Conservation (phyloP, 768 basidiomycete species). For the Clathrus columnatus region DNA sequence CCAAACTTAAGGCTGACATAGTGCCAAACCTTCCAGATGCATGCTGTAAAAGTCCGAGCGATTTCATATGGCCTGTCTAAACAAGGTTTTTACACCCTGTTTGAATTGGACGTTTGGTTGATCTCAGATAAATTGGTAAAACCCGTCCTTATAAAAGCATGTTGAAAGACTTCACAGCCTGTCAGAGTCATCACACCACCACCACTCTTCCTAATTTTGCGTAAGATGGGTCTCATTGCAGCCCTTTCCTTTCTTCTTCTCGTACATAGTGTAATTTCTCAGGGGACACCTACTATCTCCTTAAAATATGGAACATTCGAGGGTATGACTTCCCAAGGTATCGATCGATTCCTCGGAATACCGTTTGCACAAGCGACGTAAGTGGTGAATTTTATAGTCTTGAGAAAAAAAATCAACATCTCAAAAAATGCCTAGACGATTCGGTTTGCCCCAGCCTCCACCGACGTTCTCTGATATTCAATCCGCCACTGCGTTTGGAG, state of each 20-base stretch:
- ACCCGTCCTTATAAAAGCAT: too few relatives aligned
- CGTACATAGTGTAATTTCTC: background rate
- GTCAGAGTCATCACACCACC: background rate
- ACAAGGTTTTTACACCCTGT: background rate
- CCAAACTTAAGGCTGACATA: too few relatives aligned
- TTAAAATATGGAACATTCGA: conserved; percentile 38
- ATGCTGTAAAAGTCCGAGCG: too few relatives aligned
- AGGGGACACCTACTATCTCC: conserved; percentile 27
- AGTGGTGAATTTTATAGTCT: conserved; percentile 13
- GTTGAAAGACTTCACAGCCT: too few relatives aligned
- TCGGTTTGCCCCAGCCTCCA: conserved; percentile 33
- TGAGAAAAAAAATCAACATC: background rate
- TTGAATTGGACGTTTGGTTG: background rate
- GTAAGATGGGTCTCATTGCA: background rate
- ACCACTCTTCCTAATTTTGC: too few relatives aligned
- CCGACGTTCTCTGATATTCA: conserved; percentile 28
- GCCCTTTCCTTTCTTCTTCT: background rate
- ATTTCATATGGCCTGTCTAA: background rate
- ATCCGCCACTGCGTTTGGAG: conserved; percentile 31
- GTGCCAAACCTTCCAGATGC: too few relatives aligned
- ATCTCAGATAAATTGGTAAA: too few relatives aligned
- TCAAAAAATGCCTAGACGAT: conserved; percentile 26
- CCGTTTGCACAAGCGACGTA: conserved; percentile 50
- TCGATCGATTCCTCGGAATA: conserved; percentile 40
- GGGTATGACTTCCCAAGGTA: conserved; percentile 26